Conservation (phyloP, 2,329 filamentous ascomycete species). For the Penicillium psychrosexuale region DNA sequence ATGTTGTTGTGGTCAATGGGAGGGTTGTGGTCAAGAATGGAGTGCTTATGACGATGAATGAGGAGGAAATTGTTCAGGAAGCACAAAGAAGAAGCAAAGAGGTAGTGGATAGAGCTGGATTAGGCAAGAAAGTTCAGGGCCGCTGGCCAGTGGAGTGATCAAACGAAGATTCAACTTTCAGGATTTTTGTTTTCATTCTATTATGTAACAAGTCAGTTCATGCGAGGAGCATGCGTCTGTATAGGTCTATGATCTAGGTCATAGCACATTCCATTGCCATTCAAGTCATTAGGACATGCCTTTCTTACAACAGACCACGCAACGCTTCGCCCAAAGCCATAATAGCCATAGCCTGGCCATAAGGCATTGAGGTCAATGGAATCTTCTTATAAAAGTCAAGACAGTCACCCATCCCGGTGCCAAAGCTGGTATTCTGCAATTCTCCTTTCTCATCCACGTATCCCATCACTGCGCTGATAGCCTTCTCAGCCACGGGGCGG, state of each 20-base stretch:
- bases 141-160: conserved; percentile 36
- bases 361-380: conserved; percentile 74
- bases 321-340: conserved; percentile 75
- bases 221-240: background rate
- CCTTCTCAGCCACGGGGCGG: conserved; percentile 60
- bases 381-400: conserved; percentile 77
- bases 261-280: background rate
- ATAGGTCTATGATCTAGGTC: conserved; percentile 2
- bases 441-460: conserved; percentile 67
- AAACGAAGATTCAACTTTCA: background rate
- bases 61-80: conserved; percentile 40
- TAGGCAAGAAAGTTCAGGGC: conserved; percentile 36
- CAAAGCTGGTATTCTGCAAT: conserved; percentile 71
- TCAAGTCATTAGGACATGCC: background rate
- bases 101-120: conserved; percentile 40
- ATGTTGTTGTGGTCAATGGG: conserved; percentile 46
- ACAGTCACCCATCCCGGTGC: conserved; percentile 71
- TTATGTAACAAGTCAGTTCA: background rate
- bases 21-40: conserved; percentile 39
- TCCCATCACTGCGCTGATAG: conserved; percentile 63
- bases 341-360: conserved; percentile 80
- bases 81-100: conserved; percentile 37
- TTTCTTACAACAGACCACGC: conserved; percentile 52
- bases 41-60: conserved; percentile 41
- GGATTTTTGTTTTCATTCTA: background rate